Evolutionary conservation across 352 stramenopile species (phyloP), one percentile per base, ranked within the genome.

Genomic region (Thalassiosira livingstoniorum): DNA sequence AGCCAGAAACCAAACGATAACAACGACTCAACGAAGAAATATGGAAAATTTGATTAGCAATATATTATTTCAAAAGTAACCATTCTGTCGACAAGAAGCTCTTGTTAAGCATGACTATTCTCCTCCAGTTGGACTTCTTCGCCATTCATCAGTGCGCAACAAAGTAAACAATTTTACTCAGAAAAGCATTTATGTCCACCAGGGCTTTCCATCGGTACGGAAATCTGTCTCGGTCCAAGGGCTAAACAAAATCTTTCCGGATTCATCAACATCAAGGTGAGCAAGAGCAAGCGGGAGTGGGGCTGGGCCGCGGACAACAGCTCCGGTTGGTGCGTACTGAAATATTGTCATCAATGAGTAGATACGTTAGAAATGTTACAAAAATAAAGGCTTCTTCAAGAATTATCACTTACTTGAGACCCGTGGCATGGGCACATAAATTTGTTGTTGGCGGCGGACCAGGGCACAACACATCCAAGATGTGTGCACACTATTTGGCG

Each of bases 351-450:
- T n/a, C n/a, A n/a, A n/a, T n/a, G n/a, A n/a, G n/a, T n/a, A n/a
- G n/a, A n/a, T n/a, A n/a, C n/a, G n/a, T n/a, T n/a, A n/a, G n/a
- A n/a, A n/a, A n/a, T n/a, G n/a, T n/a, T n/a, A n/a, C n/a, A n/a
- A n/a, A n/a, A n/a, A n/a, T n/a, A 15, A 15, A 10, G 21, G 15
- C 15, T 27, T 4, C 32, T 43, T 31, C 45, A 15, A 65, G 35
- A 11, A 1, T 32, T 23, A 61, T 42, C 18, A 78, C 70, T 85
- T 55, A 85, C 78, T 70, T 86, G 90, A 58, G 94, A 97, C 87
- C 94, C 94, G 85, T 97, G 94, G 87, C 94, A 97, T 71, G 94
- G 94, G 92, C 94, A 97, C 87, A 96, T 95, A 82, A 96, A 97
- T 87, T 96, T 96, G 91, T 96, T 96, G 72, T 92, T 91, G 53